Conservation (phyloP, 1,139 yeast genomes). For the Blastobotrys serpentis region DNA sequence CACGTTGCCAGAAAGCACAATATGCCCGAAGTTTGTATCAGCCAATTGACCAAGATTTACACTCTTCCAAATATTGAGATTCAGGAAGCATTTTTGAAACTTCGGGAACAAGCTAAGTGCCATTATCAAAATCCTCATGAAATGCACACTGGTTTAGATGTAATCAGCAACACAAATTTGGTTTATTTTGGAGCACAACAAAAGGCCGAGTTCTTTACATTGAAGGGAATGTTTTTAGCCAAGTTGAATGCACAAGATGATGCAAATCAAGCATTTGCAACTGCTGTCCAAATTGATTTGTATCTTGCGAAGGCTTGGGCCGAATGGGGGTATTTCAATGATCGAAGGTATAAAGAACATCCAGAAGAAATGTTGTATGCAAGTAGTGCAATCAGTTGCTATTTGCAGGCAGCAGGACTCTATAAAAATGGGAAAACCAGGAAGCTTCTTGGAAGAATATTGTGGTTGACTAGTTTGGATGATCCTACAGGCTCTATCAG, state of each 20-base stretch:
- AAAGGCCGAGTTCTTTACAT: slow-evolving; percentile 94
- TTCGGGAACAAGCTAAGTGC: slow-evolving; percentile 96
- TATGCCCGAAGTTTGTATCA: slow-evolving; percentile 95
- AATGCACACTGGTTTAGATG: slow-evolving; percentile 91
- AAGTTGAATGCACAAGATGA: slow-evolving; percentile 87
- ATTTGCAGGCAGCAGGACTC: slow-evolving; percentile 94
- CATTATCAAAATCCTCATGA: slow-evolving; percentile 89
- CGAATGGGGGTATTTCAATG: slow-evolving; percentile 97
- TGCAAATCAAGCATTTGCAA: slow-evolving; percentile 96
- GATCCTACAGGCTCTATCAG: slow-evolving; percentile 79
- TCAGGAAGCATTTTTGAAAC: slow-evolving; percentile 93
- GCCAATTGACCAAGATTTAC: slow-evolving; percentile 88
- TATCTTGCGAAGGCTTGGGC: slow-evolving; percentile 99
- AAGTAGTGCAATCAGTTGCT: slow-evolving; percentile 91
- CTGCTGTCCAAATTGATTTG: slow-evolving; percentile 93
- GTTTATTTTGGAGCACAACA: slow-evolving; percentile 96
- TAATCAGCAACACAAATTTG: slow-evolving; percentile 90
- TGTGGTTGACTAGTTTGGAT: slow-evolving; percentile 93
- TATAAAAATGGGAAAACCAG: slow-evolving; percentile 92
- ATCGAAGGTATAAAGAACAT: slow-evolving; percentile 79
- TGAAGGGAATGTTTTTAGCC: slow-evolving; percentile 96
- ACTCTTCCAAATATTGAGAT: slow-evolving; percentile 96
- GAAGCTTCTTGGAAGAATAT: slow-evolving; percentile 78
- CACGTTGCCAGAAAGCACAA: slow-evolving; percentile 97
- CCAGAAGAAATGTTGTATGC: slow-evolving; percentile 84